Evolutionary conservation across 306 rosid genomes (phyloP).

Genomic region (Datisca glomerata): DNA sequence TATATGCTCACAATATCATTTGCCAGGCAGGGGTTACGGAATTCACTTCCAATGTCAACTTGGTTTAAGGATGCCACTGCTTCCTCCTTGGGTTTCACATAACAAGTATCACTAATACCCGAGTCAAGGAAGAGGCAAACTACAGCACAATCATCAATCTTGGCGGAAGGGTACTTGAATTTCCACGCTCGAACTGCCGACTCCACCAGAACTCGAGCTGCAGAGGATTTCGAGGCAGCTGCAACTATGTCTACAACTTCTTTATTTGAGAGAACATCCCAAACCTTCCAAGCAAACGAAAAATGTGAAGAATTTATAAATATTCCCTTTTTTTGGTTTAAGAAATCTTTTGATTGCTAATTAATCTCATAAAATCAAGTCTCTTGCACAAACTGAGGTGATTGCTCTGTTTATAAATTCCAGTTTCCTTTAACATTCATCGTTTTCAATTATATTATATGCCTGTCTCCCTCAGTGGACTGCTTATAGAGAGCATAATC

Average conservation of each 20-base stretch:
- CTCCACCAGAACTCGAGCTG: constrained; percentile 52
- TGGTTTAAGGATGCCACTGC: constrained; percentile 2
- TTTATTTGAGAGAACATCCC: constrained; percentile 78
- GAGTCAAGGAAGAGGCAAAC: constrained; percentile 68
- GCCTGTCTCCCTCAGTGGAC: too few species aligned
- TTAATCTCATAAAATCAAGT: not conserved
- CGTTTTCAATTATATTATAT: too few species aligned
- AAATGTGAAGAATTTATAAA: not conserved
- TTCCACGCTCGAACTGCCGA: constrained; percentile 58
- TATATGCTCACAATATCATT: too few species aligned
- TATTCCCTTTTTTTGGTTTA: too few species aligned
- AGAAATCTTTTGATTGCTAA: not conserved
- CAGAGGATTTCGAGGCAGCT: constrained; percentile 33
- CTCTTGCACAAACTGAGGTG: too few species aligned
- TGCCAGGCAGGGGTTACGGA: too few species aligned
- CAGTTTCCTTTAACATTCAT: too few species aligned
- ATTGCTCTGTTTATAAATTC: too few species aligned
- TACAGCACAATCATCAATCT: constrained; percentile 74
- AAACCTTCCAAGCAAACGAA: constrained; percentile 32
- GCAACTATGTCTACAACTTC: constrained; percentile 61
- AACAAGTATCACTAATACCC: not conserved
- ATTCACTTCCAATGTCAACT: not conserved
- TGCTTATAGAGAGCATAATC: too few species aligned
- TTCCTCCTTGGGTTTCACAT: not conserved
- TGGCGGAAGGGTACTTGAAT: constrained; percentile 30